These are phyloP conservation scores for Botrytis pseudocinerea DNA, from an alignment of 2,329 filamentous ascomycete species.

Conservation along the genomic window DNA sequence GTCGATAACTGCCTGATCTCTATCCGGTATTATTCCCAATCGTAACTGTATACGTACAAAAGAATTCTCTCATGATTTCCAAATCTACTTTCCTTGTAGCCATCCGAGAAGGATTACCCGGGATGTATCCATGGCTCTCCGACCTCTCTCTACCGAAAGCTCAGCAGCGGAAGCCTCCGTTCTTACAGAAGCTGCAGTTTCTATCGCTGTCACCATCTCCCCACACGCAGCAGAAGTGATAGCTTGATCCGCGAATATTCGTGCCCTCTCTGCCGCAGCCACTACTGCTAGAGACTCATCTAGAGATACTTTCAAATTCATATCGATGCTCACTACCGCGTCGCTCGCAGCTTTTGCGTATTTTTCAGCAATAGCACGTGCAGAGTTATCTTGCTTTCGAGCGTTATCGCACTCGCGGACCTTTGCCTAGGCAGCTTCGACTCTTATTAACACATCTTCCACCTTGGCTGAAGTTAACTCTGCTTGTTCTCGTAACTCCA, in stretches of 20 bases:
- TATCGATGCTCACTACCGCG: background rate
- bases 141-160: background rate
- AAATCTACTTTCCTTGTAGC: background rate
- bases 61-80: background rate
- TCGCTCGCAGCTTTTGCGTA: background rate
- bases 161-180: background rate
- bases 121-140: background rate
- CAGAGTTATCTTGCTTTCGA: background rate
- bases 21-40: no score
- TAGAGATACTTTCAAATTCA: background rate
- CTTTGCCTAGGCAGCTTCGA: background rate
- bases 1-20: background rate
- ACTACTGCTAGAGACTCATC: background rate
- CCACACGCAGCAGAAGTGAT: background rate
- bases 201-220: background rate
- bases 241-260: background rate
- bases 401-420: background rate
- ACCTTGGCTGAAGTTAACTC: background rate
- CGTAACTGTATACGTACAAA: background rate
- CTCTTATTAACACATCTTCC: background rate
- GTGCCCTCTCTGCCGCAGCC: background rate
- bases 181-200: background rate
- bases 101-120: background rate
- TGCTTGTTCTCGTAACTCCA: background rate
- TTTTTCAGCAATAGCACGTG: background rate